A percentile compares a stretch with the other conserved stretches of the same genome.
These are phyloP conservation scores for Cymbomonas tetramitiformis DNA, from an alignment of 139 green algal species.

Conservation along the genomic window DNA sequence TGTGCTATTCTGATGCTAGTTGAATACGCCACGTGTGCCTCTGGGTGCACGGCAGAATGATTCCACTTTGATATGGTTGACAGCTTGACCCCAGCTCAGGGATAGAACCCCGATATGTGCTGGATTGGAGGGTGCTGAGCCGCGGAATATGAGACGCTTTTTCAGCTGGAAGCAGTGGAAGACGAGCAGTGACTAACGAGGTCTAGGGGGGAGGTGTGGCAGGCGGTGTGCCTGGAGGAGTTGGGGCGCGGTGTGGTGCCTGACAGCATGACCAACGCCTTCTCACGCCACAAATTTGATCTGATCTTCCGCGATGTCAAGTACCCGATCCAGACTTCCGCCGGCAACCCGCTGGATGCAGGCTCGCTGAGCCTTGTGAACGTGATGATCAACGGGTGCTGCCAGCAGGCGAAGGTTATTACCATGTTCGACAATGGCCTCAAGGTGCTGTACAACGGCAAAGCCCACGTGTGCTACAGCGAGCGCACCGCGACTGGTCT, in stretches of 20 bases:
- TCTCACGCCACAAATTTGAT: slow-evolving; percentile 12
- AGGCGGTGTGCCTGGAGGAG: background rate
- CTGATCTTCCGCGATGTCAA: slow-evolving; percentile 21
- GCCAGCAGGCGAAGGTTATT: slow-evolving; percentile 13
- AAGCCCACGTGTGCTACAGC: slow-evolving; percentile 5
- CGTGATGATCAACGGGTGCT: slow-evolving; percentile 5
- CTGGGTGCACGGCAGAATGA: no score
- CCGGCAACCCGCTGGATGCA: no score
- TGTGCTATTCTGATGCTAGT: no score
- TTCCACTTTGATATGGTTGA: no score
- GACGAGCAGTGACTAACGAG: no score
- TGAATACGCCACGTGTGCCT: no score
- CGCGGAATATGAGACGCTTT: no score
- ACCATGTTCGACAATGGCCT: slow-evolving; percentile 18
- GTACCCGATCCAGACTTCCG: slow-evolving; percentile 1
- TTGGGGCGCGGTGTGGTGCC: slow-evolving; percentile 5
- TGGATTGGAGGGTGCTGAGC: no score
- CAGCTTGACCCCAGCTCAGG: no score
- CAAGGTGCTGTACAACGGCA: slow-evolving; percentile 10
- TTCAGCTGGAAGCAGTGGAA: no score
- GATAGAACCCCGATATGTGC: no score
- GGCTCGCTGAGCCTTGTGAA: background rate
- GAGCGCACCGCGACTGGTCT: no score
- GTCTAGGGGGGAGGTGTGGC: background rate
- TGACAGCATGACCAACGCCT: slow-evolving; percentile 8